Conservation (phyloP, 2,329 filamentous ascomycete genomes). For the Alternaria metachromatica region DNA sequence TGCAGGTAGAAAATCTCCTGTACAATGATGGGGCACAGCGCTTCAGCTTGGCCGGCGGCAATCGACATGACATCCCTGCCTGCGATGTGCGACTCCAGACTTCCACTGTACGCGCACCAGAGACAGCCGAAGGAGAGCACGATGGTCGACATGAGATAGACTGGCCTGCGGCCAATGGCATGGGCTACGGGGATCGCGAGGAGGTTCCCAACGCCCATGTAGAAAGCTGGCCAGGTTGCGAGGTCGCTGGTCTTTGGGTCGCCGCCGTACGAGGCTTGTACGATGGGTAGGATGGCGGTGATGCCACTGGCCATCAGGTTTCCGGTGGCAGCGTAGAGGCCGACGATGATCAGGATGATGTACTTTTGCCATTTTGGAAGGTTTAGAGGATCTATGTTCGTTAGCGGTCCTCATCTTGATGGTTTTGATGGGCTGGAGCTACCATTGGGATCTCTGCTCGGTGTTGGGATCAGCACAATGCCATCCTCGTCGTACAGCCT, state of each 20-base stretch:
- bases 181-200: constrained; percentile 16
- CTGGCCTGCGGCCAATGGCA: constrained; percentile 14
- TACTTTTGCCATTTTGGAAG: constrained; percentile 18
- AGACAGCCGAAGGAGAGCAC: constrained; percentile 14
- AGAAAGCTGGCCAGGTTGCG: constrained; percentile 18
- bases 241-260: constrained; percentile 14
- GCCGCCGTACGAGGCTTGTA: constrained; percentile 7
- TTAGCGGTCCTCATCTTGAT: background rate
- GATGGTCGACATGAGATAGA: constrained; percentile 15
- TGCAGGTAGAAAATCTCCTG: constrained; percentile 19
- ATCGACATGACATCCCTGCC: constrained; percentile 19
- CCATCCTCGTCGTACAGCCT: constrained; percentile 13
- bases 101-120: constrained; percentile 14
- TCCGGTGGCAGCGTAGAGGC: constrained; percentile 14
- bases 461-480: constrained; percentile 20
- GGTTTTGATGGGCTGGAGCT: background rate
- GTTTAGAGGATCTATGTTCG: constrained; percentile 9
- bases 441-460: constrained; percentile 18
- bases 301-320: constrained; percentile 19
- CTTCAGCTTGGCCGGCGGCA: constrained; percentile 18
- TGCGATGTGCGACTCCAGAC: constrained; percentile 14
- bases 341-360: constrained; percentile 15
- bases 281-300: constrained; percentile 13
- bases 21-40: constrained; percentile 14
- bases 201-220: constrained; percentile 18